Evolutionary conservation across 2,329 filamentous ascomycete genomes (phyloP), one percentile per base, ranked within the genome.

Genomic region (Colletotrichum sojae): DNA sequence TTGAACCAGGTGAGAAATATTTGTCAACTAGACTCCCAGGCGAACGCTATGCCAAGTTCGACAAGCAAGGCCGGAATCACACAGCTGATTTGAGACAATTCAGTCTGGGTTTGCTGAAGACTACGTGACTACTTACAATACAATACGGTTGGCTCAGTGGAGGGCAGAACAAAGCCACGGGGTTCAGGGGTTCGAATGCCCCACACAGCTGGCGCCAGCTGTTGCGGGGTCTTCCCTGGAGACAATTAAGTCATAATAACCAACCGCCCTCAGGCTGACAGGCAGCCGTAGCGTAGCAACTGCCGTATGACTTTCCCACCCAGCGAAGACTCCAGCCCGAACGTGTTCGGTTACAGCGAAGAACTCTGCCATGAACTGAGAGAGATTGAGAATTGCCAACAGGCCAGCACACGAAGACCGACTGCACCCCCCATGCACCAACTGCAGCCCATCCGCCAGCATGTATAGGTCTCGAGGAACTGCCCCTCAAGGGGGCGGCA

Each of bases 381-480:
- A 52, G 43, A 52, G 43, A 51, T 25, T 49, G 18, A 9, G n/a
- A 12, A 45, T 18, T 16, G 62, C 51, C 55, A 53, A 22, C 20
- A 61, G 67, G 51, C 55, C 20, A 56, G 40, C 27, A 61, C 45
- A 27, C 18, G 51, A 18, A 36, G 18, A 61, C 18, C 8, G 16
- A 68, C 31, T 20, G 53, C 48, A 58, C 46, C 27, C 54, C 62
- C 53, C 49, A 67, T 69, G 67, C 56, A 68, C 60, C 61, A 46
- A 36, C 25, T 20, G 40, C 56, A 48, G 25, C 43, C 55, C 56
- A 39, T 39, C n/a, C 55, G 43, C 55, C 40, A 65, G n/a, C 67
- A 86, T 86, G 84, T 80, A 84, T 67, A 79, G 80, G 73, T 79
- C 83, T 73, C 83, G 79, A 75, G 78, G 81, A 75, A 79, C 79